A percentile compares a stretch with the other conserved stretches of the same genome.
phyloP scores from a whole-genome alignment of 345 rosid genomes.

The Hevea brasiliensis region DNA sequence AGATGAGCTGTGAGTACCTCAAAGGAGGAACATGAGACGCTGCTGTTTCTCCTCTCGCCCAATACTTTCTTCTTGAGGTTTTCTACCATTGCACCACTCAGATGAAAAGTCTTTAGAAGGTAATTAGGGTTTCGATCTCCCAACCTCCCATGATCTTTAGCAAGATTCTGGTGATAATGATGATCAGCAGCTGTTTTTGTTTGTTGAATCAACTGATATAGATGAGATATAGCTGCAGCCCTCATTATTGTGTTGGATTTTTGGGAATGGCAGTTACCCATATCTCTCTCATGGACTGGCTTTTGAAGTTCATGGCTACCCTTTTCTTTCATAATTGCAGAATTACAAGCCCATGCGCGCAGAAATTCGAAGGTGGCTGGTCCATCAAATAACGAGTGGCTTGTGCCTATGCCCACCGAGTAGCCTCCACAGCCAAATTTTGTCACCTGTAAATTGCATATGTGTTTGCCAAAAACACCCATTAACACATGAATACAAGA shows the following conservation, averaged over 20 bases:
- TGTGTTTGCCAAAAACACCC: too few relatives aligned
- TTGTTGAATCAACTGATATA: slow-evolving; percentile 58
- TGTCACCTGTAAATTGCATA: slow-evolving; percentile 43
- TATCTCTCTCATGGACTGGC: slow-evolving; percentile 53
- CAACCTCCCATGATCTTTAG: background rate
- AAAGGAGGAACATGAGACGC: slow-evolving; percentile 50
- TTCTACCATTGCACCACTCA: slow-evolving; percentile 43
- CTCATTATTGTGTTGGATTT: slow-evolving; percentile 12
- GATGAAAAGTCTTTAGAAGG: slow-evolving; percentile 50
- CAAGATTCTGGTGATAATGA: background rate
- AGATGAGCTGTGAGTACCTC: slow-evolving; percentile 64
- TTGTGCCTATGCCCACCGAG: slow-evolving; percentile 59
- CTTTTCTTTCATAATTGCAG: slow-evolving; percentile 31
- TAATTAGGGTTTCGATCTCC: slow-evolving; percentile 15
- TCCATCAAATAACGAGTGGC: slow-evolving; percentile 70
- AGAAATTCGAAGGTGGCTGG: slow-evolving; percentile 55
- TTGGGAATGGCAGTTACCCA: slow-evolving; percentile 6
- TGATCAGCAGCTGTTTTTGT: slow-evolving; percentile 14
- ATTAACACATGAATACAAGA: too few relatives aligned
- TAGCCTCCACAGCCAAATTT: slow-evolving; percentile 68
- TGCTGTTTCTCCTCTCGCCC: background rate
- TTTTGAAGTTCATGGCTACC: slow-evolving; percentile 16
- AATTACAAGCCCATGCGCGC: slow-evolving; percentile 51
- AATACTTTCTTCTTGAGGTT: slow-evolving; percentile 43
- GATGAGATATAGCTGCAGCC: slow-evolving; percentile 64